These are phyloP conservation scores for Populus euphratica DNA, from an alignment of 345 rosid genomes.

Conservation along the genomic window DNA sequence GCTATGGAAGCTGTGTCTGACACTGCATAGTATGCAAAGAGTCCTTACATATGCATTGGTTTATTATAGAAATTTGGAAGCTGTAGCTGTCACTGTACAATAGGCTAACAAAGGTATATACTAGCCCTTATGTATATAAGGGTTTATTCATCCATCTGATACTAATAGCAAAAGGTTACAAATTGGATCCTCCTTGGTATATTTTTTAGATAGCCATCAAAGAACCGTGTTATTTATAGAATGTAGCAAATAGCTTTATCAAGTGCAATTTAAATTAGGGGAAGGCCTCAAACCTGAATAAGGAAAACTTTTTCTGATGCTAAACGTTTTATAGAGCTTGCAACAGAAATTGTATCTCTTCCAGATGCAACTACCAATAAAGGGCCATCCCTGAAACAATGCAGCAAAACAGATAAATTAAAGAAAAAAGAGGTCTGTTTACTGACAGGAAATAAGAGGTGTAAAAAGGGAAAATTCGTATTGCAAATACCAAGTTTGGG, in stretches of 20 bases:
- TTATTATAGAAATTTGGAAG: neutral
- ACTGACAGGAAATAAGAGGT: neutral
- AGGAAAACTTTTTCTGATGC: conserved; percentile 87
- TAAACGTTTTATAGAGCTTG: conserved; percentile 80
- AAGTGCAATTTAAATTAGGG: neutral
- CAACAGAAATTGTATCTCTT: conserved; percentile 81
- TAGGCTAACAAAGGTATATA: too few species aligned
- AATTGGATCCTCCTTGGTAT: neutral
- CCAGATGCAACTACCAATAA: conserved; percentile 89
- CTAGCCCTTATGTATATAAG: neutral
- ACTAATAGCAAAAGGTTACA: neutral
- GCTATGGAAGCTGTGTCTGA: neutral
- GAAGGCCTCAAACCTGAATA: conserved; percentile 60
- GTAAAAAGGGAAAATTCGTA: neutral
- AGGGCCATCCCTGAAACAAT: conserved; percentile 79
- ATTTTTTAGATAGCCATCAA: neutral
- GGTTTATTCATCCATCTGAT: neutral
- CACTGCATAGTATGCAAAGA: too few species aligned
- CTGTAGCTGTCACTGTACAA: neutral
- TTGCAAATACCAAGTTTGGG: neutral
- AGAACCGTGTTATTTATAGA: neutral
- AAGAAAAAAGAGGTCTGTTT: neutral
- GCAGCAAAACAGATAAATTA: neutral
- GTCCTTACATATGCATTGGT: too few species aligned
- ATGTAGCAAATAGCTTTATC: neutral